phyloP scores from a whole-genome alignment of 768 basidiomycete genomes.

The Steccherinum ochraceum region DNA sequence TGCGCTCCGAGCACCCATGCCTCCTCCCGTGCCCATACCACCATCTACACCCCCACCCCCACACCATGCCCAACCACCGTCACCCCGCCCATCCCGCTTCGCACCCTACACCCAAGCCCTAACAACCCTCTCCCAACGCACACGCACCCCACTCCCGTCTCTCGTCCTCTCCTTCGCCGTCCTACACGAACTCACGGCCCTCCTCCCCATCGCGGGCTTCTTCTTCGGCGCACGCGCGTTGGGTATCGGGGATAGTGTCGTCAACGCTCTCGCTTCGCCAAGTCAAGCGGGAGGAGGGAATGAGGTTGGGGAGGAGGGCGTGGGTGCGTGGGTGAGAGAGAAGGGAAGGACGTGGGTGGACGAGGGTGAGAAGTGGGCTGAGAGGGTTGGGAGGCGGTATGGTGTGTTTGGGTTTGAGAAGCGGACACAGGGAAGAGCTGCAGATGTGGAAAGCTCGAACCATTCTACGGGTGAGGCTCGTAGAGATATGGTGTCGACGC shows the following conservation, averaged over 20 bases:
- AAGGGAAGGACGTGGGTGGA: conserved; percentile 57
- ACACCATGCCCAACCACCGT: not conserved
- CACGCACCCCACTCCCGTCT: conserved; percentile 71
- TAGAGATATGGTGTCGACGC: conserved; percentile 10
- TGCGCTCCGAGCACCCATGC: too few relatives aligned
- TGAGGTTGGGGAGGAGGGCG: conserved; percentile 2
- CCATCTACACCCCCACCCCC: too few relatives aligned
- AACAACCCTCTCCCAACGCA: conserved; percentile 53
- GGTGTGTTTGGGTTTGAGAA: conserved; percentile 78
- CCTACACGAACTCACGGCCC: conserved; percentile 80
- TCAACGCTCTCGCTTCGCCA: conserved; percentile 25
- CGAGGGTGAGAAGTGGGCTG: conserved; percentile 71
- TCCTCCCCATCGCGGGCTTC: conserved; percentile 66
- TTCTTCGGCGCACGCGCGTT: conserved; percentile 65
- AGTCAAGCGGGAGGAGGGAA: conserved; percentile 9
- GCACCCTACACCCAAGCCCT: conserved; percentile 50
- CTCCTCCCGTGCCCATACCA: too few relatives aligned
- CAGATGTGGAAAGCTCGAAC: not conserved
- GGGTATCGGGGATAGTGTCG: conserved; percentile 63
- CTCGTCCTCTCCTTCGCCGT: conserved; percentile 73
- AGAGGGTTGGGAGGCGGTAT: conserved; percentile 67
- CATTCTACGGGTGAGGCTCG: conserved; percentile 7
- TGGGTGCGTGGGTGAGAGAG: conserved; percentile 33
- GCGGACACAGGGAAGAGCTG: conserved; percentile 14
- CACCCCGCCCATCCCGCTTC: conserved; percentile 24